These are phyloP conservation scores for Scedosporium apiospermum DNA, from an alignment of 2,329 filamentous ascomycete species.

Conservation along the genomic window DNA sequence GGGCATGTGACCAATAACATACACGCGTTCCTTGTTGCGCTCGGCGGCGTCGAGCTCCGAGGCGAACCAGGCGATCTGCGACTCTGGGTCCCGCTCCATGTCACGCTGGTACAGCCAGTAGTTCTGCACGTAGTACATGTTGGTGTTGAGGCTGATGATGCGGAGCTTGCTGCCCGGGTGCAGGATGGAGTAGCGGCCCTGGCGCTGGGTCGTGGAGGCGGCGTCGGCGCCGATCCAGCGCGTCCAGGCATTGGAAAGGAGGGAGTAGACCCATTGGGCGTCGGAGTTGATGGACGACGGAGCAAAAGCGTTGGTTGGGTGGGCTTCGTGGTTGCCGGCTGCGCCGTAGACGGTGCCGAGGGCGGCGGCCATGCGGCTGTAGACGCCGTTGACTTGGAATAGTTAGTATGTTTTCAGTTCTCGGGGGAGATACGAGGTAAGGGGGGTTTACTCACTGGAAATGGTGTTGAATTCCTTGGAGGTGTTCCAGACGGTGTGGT, in stretches of 20 bases:
- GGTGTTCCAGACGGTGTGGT: conserved; percentile 41
- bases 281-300: conserved; percentile 26
- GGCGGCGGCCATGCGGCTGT: conserved; percentile 31
- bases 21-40: conserved; percentile 39
- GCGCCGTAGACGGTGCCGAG: conserved; percentile 40
- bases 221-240: conserved; percentile 32
- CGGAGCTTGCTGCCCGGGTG: conserved; percentile 37
- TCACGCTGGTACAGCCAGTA: conserved; percentile 43
- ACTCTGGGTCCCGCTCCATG: conserved; percentile 40
- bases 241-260: conserved; percentile 35
- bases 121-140: conserved; percentile 50
- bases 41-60: conserved; percentile 44
- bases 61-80: conserved; percentile 44
- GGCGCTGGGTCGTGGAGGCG: conserved; percentile 23
- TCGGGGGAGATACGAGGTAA: neutral
- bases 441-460: neutral
- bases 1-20: conserved; percentile 49
- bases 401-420: neutral
- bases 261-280: conserved; percentile 43
- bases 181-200: conserved; percentile 40
- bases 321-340: conserved; percentile 47
- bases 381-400: conserved; percentile 30
- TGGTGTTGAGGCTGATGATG: conserved; percentile 51
- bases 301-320: conserved; percentile 42
- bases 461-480: conserved; percentile 21